Percentiles rank a stretch among this genome's conserved stretches.
Evolutionary conservation across 2,329 filamentous ascomycete species (phyloP).

Genomic region (Penicillium sclerotiorum): DNA sequence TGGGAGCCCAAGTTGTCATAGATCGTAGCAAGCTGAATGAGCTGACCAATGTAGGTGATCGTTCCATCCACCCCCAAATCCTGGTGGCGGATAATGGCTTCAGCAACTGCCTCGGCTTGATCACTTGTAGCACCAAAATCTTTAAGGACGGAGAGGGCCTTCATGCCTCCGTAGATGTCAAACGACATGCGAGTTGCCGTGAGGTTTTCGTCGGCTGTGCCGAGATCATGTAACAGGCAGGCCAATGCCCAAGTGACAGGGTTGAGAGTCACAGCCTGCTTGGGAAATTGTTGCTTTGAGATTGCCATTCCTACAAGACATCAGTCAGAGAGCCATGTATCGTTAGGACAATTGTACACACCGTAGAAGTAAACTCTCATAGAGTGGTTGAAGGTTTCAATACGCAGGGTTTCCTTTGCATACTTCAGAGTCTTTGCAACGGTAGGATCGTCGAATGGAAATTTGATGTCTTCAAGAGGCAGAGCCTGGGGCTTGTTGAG

Average conservation of each 20-base stretch:
- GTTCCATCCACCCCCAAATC: conserved; percentile 65
- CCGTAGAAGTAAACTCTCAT: conserved; percentile 72
- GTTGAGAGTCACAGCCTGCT: conserved; percentile 45
- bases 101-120: conserved; percentile 67
- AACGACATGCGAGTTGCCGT: conserved; percentile 65
- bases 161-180: conserved; percentile 66
- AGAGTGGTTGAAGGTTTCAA: conserved; percentile 66
- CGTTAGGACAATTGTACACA: conserved; percentile 26
- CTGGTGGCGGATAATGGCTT: conserved; percentile 70
- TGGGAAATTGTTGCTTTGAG: conserved; percentile 43
- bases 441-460: conserved; percentile 16
- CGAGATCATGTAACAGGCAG: conserved; percentile 71
- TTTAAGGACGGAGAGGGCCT: conserved; percentile 59
- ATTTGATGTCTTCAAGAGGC: conserved; percentile 13
- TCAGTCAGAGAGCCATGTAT: neutral
- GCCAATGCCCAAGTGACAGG: conserved; percentile 61
- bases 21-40: conserved; percentile 66
- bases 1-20: conserved; percentile 55
- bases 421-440: conserved; percentile 20
- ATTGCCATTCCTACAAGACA: conserved; percentile 39
- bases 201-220: conserved; percentile 61
- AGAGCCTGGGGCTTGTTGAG: conserved; percentile 16
- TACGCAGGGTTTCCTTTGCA: conserved; percentile 17
- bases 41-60: conserved; percentile 62
- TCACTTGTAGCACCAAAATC: conserved; percentile 26